These are phyloP conservation scores for Aphanocladium album DNA, from an alignment of 2,329 filamentous ascomycete genomes.

Conservation along the genomic window DNA sequence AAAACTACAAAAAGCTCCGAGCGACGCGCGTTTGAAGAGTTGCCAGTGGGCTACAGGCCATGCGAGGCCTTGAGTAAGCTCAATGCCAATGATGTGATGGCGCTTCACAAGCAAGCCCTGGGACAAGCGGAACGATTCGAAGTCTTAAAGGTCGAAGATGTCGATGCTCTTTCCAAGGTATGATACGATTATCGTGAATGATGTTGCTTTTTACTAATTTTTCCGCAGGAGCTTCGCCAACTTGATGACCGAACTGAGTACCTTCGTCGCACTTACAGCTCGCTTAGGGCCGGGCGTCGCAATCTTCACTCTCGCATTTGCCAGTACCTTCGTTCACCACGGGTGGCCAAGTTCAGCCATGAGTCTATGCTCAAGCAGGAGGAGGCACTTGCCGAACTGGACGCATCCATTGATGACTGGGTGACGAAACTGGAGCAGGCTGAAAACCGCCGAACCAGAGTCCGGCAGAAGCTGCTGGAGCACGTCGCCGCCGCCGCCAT, in stretches of 20 bases:
- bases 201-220: conserved; percentile 1
- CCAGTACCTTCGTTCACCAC: conserved; percentile 67
- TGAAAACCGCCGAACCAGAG: conserved; percentile 68
- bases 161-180: conserved; percentile 61
- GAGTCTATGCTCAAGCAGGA: conserved; percentile 76
- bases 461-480: conserved; percentile 75
- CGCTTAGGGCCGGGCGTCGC: conserved; percentile 67
- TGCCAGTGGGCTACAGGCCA: conserved; percentile 55
- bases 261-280: conserved; percentile 69
- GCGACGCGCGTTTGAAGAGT: conserved; percentile 52
- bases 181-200: conserved; percentile 15
- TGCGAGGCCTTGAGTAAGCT: conserved; percentile 47
- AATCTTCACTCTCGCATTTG: conserved; percentile 74
- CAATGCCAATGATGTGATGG: conserved; percentile 41
- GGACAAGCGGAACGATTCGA: conserved; percentile 60
- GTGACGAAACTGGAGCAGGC: conserved; percentile 73
- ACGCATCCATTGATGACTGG: conserved; percentile 76
- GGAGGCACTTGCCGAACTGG: conserved; percentile 71
- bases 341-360: conserved; percentile 65
- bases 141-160: conserved; percentile 57
- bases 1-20: conserved; percentile 47
- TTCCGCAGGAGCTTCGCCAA: conserved; percentile 58
- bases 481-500: conserved; percentile 70
- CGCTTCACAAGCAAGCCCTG: conserved; percentile 55
- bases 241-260: conserved; percentile 77